Base-by-base conservation (phyloP, 1,284 basidiomycete species). In the Vanrija sp. region DNA sequence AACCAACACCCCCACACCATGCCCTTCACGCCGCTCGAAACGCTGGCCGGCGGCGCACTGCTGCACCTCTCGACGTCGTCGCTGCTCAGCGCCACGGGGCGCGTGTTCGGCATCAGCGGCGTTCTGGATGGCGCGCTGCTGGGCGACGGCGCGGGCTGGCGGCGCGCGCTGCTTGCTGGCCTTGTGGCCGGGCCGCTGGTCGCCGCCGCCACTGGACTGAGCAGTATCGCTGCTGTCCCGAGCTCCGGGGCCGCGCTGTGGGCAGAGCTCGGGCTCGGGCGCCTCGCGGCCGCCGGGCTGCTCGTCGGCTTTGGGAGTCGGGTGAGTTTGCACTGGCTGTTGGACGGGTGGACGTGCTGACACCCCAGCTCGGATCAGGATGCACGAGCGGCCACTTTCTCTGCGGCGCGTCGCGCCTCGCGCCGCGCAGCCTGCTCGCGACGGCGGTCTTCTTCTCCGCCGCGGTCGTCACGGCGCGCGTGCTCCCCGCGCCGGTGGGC, bases 281-380 rank as follows among this genome's bases (percentile, higher is more conserved):
- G 75, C 29, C 58, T 82, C 26, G 63, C 80, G 0, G 43, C 82
- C 2, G 83, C 85, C 8, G 86, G 86, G 1, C 67, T 83, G 9
- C 74, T 86, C 7, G 83, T 86, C 12, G 86, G 86, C 2, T 55
- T 85, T 0, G 86, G 86, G 5, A 81, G 82, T 9, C 84, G 82
- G 78, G 85, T 86, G 59, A 79, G 74, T 65, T 10, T n/a, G 18
- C 40, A 3, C 15, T 43, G 9, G 25, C 14, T 16, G 16, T 29
- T 25, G 43, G 19, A 5, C 9, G 43, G 6, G 43, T 44, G n/a
- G 21, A 23, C 5, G 15, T 42, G 38, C 12, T 46, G n/a, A 15
- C 38, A 26, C 21, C 18, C 43, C 46, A 69, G 65, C 64, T 69
- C 16, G 69, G 68, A 28, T 69, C 65, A 23, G 68, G 69, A 6